Evolutionary conservation across 495 filamentous ascomycete species (phyloP).

Genomic region (Podospora fimiseda): DNA sequence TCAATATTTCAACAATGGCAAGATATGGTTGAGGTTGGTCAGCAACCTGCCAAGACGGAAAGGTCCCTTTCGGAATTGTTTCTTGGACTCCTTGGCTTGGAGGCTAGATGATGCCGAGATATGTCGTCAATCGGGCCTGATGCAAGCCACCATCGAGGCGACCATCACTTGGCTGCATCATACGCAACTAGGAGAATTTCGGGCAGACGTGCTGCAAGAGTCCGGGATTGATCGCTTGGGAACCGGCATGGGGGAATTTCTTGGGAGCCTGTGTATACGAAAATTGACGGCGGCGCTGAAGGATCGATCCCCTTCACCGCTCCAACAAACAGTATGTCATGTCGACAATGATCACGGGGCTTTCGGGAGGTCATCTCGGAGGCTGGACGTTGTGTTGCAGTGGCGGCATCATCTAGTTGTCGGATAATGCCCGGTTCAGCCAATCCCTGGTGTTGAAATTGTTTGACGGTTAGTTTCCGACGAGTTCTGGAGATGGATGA

Average conservation of each 20-base stretch:
- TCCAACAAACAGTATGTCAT: neutral
- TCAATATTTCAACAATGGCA: neutral
- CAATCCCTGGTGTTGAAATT: no score
- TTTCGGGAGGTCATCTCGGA: neutral
- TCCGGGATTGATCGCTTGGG: conserved; percentile 11
- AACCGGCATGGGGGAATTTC: conserved; percentile 15
- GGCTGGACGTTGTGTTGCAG: conserved; percentile 7
- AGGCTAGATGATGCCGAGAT: neutral
- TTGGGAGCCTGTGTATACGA: no score
- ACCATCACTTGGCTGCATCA: no score
- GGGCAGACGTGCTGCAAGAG: conserved; percentile 7
- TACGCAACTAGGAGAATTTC: conserved; percentile 21
- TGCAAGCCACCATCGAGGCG: neutral
- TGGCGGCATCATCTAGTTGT: conserved; percentile 5
- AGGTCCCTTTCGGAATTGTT: conserved; percentile 3
- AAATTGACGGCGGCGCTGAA: no score
- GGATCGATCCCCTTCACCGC: neutral
- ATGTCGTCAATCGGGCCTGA: conserved; percentile 4
- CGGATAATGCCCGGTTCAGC: no score
- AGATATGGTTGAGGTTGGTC: neutral
- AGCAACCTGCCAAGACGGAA: conserved; percentile 25
- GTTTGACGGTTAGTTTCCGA: no score
- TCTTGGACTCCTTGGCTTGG: conserved; percentile 7
- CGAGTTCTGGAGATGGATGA: no score
- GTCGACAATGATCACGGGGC: neutral